Base-by-base conservation (phyloP, 495 filamentous ascomycete genomes). In the Daldinia concentrica region DNA sequence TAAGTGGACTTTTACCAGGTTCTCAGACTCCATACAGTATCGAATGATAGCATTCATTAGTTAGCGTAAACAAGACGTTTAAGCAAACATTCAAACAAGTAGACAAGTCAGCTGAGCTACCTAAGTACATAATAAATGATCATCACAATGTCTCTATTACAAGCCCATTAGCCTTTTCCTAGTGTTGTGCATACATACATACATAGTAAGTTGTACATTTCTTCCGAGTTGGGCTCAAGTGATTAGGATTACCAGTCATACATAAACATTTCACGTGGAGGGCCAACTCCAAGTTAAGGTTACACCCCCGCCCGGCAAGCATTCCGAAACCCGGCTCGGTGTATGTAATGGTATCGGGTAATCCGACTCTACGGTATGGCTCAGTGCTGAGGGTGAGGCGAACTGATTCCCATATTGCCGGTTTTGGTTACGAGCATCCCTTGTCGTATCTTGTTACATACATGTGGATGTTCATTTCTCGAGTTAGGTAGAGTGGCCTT, bases 311-410 rank as follows among this genome's bases (percentile, higher is more conserved):
- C 39, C 37, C 12, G 58, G 58, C n/a, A 41, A 41, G 39, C 4
- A 41, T 41, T 41, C 39, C 39, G 39, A 41, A 41, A 4, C n/a
- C n/a, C 39, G 39, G 39, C 12, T 41, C 6, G 39, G 15, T 17
- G 15, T 41, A 9, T 17, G 15, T 41, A 9, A 41, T 41, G 6
- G 2, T 41, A 41, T 17, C 15, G 19, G 17, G 43, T 9, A 48
- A 48, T 48, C 43, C 19, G 43, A 48, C 3, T 8, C 43, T 15
- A 2, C 8, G 17, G 41, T 45, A 45, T 8, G 17, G 43, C 55
- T 17, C 9, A 34, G 63, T 27, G 11, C 60, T 52, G 58, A 54
- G 57, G 41, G 39, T 27, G 57, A 71, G 57, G 57, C 62, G 50
- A 66, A 22, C 30, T 57, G 3, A 54, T 45, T 32, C 32, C 32